phyloP scores from a whole-genome alignment of 345 rosid species.

The Salix udensis region DNA sequence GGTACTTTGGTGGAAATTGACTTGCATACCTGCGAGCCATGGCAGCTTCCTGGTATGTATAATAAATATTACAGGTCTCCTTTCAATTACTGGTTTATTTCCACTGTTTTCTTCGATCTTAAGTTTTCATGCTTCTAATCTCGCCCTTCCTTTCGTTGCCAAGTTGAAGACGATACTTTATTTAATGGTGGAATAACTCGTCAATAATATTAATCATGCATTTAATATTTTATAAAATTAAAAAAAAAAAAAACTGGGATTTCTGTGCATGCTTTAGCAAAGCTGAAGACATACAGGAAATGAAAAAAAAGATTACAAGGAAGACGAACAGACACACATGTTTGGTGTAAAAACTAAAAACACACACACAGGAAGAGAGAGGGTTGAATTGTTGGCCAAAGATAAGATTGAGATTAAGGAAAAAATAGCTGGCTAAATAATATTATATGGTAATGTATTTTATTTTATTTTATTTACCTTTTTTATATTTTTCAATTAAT shows the following conservation, averaged over 20 bases:
- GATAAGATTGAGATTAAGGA: no score
- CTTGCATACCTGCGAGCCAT: constrained; percentile 95
- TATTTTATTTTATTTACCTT: no score
- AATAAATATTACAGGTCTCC: neutral
- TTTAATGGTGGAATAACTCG: neutral
- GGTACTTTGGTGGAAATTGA: constrained; percentile 84
- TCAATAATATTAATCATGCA: neutral
- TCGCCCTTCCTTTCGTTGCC: neutral
- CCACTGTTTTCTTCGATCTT: neutral
- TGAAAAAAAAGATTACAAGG: neutral
- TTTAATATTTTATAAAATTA: neutral
- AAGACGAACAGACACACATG: constrained; percentile 3
- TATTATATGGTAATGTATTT: neutral
- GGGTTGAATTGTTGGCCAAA: neutral
- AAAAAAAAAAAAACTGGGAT: constrained; percentile 10
- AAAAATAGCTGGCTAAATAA: neutral
- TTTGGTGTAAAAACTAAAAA: neutral
- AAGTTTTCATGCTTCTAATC: neutral
- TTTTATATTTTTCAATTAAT: no score
- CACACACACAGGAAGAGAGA: neutral
- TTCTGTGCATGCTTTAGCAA: neutral
- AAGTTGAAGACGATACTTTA: no score
- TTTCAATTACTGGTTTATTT: neutral
- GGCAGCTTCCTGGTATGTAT: constrained; percentile 94
- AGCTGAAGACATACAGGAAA: constrained; percentile 9